phyloP scores from a whole-genome alignment of 2,329 filamentous ascomycete species.

The Aspergillus sp. region DNA sequence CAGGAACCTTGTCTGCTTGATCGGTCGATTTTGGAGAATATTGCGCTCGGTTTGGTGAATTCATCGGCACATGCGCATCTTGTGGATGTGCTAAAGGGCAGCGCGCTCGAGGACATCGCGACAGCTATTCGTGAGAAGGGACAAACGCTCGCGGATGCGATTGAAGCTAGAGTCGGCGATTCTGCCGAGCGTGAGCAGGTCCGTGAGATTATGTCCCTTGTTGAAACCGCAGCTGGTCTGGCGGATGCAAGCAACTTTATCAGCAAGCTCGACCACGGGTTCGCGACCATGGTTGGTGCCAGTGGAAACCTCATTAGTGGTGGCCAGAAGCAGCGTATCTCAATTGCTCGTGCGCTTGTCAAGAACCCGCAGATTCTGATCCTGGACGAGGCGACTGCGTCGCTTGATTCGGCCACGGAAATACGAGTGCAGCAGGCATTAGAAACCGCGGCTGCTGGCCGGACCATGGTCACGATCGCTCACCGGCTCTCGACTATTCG shows the following conservation, averaged over 20 bases:
- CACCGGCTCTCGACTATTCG: slow-evolving; percentile 43
- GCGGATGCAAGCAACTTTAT: slow-evolving; percentile 37
- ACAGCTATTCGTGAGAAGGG: slow-evolving; percentile 32
- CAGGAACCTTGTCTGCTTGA: slow-evolving; percentile 58
- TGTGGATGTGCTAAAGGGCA: slow-evolving; percentile 25
- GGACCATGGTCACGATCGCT: slow-evolving; percentile 43
- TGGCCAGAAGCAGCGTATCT: slow-evolving; percentile 87
- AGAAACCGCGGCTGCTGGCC: slow-evolving; percentile 31
- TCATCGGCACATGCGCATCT: slow-evolving; percentile 35
- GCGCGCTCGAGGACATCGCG: slow-evolving; percentile 30
- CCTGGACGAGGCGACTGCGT: slow-evolving; percentile 44
- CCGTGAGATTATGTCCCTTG: slow-evolving; percentile 33
- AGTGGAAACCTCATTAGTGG: slow-evolving; percentile 51
- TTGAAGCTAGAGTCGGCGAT: slow-evolving; percentile 24
- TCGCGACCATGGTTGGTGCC: slow-evolving; percentile 42
- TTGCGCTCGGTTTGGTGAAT: slow-evolving; percentile 55
- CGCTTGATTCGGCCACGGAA: slow-evolving; percentile 43
- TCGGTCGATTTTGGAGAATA: slow-evolving; percentile 59
- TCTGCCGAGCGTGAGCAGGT: slow-evolving; percentile 23
- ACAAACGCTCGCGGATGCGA: slow-evolving; percentile 23
- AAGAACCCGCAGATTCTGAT: slow-evolving; percentile 78
- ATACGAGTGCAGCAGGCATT: slow-evolving; percentile 40
- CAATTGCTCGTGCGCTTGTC: slow-evolving; percentile 82
- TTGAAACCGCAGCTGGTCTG: slow-evolving; percentile 32
- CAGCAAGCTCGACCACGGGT: slow-evolving; percentile 28